Base-by-base conservation (phyloP, 441 rosid species). In the Brassica balearica region DNA sequence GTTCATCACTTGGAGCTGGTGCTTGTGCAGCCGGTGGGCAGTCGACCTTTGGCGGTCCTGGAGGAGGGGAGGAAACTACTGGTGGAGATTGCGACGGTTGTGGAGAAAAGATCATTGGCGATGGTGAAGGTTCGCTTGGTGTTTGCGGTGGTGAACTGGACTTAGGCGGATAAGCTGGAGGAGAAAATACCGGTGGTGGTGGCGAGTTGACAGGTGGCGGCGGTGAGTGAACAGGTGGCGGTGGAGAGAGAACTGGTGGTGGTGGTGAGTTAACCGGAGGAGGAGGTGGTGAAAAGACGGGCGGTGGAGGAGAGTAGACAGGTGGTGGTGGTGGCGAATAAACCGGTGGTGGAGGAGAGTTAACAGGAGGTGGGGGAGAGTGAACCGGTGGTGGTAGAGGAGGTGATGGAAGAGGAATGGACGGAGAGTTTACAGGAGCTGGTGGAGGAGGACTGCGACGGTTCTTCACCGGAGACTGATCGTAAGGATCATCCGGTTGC, bases 401-500 rank as follows among this genome's bases (percentile, higher is more conserved):
- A 2, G 73, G 71, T 22, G 71, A 29, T 43, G 73, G 73, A 14
- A 53, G 59, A 6, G 59, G 59, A 53, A 58, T 38, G 8, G 73
- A 46, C 0, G 74, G 58, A 71, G 67, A 71, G 58, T 38, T 12
- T 2, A 60, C 67, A 0, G 73, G 63, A 46, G 71, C 27, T 15
- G 65, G 79, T 53, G 78, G 70, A 43, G 77, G 74, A 32, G 75
- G 38, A 72, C 77, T 14, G 6, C 62, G 79, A 0, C 68, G 32
- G 0, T 41, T 59, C 34, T 10, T 68, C 73, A 75, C 79, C 0
- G 79, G 79, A 17, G 68, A 75, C 43, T 25, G 72, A 29, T 75
- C 34, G 34, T 72, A 59, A 19, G 77, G 77, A 8, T 69, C 62
- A 12, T 80, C 73, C 12, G 71, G 74, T 22, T 32, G 14, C 0